phyloP scores from a whole-genome alignment of 176 grass and related monocot species.

The Triticum monococcum region DNA sequence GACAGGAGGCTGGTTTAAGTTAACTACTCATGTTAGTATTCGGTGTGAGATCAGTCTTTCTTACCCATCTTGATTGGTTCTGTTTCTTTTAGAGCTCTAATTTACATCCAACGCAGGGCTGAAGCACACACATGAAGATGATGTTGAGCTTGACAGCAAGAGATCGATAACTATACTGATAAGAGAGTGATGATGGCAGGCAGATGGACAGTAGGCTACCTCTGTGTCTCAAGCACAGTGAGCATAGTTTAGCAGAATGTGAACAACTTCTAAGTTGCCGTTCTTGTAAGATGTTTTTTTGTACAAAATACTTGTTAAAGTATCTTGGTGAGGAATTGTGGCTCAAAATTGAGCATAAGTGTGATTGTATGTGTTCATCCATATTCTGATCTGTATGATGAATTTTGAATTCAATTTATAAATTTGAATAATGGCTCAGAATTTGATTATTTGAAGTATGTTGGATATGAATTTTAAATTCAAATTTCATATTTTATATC shows the following conservation, averaged over 20 bases:
- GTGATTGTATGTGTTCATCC: no score
- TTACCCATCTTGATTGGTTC: not conserved
- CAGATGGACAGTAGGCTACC: conserved; percentile 15
- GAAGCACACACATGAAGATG: conserved; percentile 60
- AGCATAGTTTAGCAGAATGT: conserved; percentile 30
- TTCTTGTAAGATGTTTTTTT: conserved; percentile 81
- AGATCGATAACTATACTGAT: conserved; percentile 37
- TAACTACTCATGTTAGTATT: conserved; percentile 3
- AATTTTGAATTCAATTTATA: no score
- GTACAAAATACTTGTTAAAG: no score
- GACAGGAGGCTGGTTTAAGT: conserved; percentile 7
- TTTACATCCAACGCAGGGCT: conserved; percentile 28
- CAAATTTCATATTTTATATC: no score
- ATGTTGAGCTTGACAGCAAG: conserved; percentile 46
- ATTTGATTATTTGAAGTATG: no score
- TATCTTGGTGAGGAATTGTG: not conserved
- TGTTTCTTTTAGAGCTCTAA: conserved; percentile 10
- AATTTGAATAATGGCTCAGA: no score
- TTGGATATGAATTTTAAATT: no score
- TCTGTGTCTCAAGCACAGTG: conserved; percentile 25
- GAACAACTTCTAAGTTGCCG: conserved; percentile 73
- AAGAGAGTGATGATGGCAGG: conserved; percentile 67
- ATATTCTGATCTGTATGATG: no score
- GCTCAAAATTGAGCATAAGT: no score
- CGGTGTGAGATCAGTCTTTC: not conserved